Evolutionary conservation across 2,329 filamentous ascomycete species (phyloP), one percentile per base, ranked within the genome.

Genomic region (Beauveria australis): DNA sequence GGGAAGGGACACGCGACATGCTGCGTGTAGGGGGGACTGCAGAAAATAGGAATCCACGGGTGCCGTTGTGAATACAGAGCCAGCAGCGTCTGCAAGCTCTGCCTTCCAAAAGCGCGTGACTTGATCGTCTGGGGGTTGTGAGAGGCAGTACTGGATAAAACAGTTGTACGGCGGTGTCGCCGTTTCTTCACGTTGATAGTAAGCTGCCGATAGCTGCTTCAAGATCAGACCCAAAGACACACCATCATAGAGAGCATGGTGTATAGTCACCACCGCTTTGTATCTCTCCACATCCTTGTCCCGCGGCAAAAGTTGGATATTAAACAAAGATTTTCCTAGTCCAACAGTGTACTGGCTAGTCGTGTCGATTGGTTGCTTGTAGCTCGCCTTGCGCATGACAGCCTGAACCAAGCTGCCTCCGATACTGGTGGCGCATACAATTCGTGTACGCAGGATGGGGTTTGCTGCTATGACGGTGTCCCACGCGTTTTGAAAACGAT

Each of bases 161-260:
- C 18, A 37, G 5, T 41, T 61, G 41, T 61, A 62, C 5, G 59
- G 33, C 16, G 5, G 19, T 51, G 40, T 10, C 8, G 14, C 24
- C 8, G 59, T 56, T 1, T 46, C 37, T 9, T 49, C 6, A 6
- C 57, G 46, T 19, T 65, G 24, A 19, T 43, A 49, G 24, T 65
- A 66, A 10, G 67, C 66, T 18, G 63, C 63, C 14, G 64, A 65
- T 28, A 73, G 65, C 48, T 67, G 64, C 33, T 67, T 57, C 16
- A 74, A 55, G 5, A 75, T 64, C 28, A 71, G 40, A 3, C 70
- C 67, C 60, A 70, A 65, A 3, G 68, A 70, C 62, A 65, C 63
- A 16, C 73, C 75, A 60, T 77, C 75, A 44, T 76, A 77, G 2
- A 75, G 64, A 0, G 71, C 67, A 61, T 77, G 75, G 52, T 77